Evolutionary conservation across 2,329 filamentous ascomycete genomes (phyloP), one percentile per base, ranked within the genome.

Genomic region (Colletotrichum chlorophyti): DNA sequence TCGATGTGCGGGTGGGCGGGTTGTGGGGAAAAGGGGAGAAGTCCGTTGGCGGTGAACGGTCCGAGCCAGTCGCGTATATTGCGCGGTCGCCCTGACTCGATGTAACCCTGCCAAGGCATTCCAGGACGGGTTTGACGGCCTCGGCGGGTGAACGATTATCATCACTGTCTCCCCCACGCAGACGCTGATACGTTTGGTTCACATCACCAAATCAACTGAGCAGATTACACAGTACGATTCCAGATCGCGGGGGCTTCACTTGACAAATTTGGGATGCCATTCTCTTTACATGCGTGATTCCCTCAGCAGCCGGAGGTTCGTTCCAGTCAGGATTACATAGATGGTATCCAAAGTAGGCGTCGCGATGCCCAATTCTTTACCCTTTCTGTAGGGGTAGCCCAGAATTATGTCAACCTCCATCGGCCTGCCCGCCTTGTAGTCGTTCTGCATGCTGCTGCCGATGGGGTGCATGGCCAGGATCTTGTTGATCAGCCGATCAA

Each of bases 361-460:
- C 58, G 82, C 74, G 8, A 84, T 72, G 0, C 83, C 83, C 31
- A 83, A 74, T 64, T 81, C 79, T 57, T 76, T 75, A 0, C 81
- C 85, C 54, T 84, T 79, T 51, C 76, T 71, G 6, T 86, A 79
- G 3, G 84, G 83, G 65, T 86, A 86, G 0, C 85, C 85, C 11
- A 88, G 66, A 48, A 88, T 86, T 5, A 86, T 82, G 48, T 88
- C 85, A 49, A 88, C 72, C 66, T 89, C 86, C 83, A 88, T 83
- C 8, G 75, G 76, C 62, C 79, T 79, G 0, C 82, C 82, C 15
- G 77, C 74, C 63, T 83, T 79, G 69, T 79, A 85, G 67, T 88
- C 85, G 14, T 79, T 71, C 40, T 82, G 76, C 85, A 88, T 88
- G 60, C 79, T 81, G 46, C 75, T 77, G 12, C 72, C 66, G 26